Percentiles rank a stretch among this genome's conserved stretches.
phyloP scores from a whole-genome alignment of 1,139 yeast species.

The Blastobotrys serpentis region DNA sequence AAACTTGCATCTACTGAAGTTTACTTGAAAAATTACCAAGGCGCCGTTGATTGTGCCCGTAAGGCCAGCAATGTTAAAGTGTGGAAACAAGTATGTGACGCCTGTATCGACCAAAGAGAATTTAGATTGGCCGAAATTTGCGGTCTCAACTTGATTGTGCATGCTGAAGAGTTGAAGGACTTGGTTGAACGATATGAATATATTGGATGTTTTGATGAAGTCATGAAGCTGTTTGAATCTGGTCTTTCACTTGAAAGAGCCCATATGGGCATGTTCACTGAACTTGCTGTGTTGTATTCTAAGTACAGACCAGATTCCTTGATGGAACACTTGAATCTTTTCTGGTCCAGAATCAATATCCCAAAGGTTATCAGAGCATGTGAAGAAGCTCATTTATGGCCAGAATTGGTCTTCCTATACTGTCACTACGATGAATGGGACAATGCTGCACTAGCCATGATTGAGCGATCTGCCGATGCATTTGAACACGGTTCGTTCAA shows the following conservation, averaged over 20 bases:
- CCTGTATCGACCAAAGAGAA: conserved; percentile 93
- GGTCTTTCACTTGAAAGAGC: conserved; percentile 98
- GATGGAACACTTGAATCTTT: conserved; percentile 93
- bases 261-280: conserved; percentile 99
- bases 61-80: conserved; percentile 92
- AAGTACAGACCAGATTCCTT: conserved; percentile 89
- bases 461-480: conserved; percentile 89
- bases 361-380: conserved; percentile 96
- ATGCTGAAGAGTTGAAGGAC: conserved; percentile 95
- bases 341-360: conserved; percentile 97
- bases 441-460: conserved; percentile 97
- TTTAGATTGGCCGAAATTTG: conserved; percentile 97
- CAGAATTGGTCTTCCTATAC: conserved; percentile 91
- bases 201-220: conserved; percentile 88
- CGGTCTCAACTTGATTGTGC: conserved; percentile 94
- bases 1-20: conserved; percentile 95
- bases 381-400: conserved; percentile 93
- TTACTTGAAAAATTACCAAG: conserved; percentile 85
- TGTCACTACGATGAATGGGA: conserved; percentile 99
- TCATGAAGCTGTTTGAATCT: conserved; percentile 88
- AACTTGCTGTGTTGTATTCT: conserved; percentile 84
- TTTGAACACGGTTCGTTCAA: conserved; percentile 93
- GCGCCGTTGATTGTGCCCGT: conserved; percentile 98
- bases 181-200: conserved; percentile 83
- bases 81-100: conserved; percentile 97